A percentile compares a stretch with the other conserved stretches of the same genome.
phyloP scores from a whole-genome alignment of 1,139 yeast genomes.

The Protomyces macrosporus region DNA sequence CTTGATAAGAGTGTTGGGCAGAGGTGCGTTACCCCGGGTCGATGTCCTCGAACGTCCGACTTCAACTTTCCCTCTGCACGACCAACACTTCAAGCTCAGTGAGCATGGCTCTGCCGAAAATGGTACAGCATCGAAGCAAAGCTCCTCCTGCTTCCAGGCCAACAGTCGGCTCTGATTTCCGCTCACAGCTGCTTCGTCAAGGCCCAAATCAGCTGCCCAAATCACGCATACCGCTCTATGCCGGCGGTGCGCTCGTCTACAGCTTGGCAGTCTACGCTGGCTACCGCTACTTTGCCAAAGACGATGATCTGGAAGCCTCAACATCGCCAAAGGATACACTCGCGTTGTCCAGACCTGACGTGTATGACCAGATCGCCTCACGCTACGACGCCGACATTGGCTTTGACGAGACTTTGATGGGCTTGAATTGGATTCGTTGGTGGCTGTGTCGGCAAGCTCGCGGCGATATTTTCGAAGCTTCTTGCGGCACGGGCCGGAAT shows the following conservation, averaged over 20 bases:
- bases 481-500: constrained; percentile 95
- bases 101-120: not conserved
- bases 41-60: too few relatives aligned
- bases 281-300: not conserved
- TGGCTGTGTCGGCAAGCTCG: constrained; percentile 67
- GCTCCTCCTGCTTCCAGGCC: not conserved
- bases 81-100: too few relatives aligned
- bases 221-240: constrained; percentile 7
- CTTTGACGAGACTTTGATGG: constrained; percentile 77
- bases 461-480: constrained; percentile 67
- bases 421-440: constrained; percentile 75
- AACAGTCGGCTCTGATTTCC: not conserved
- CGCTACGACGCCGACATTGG: constrained; percentile 78
- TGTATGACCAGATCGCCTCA: constrained; percentile 67
- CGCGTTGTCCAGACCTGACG: constrained; percentile 2
- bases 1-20: too few relatives aligned
- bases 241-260: constrained; percentile 11
- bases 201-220: not conserved
- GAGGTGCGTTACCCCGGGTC: too few relatives aligned
- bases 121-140: not conserved
- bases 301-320: not conserved
- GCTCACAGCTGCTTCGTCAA: not conserved
- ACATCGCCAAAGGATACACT: not conserved
- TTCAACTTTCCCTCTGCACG: too few relatives aligned
- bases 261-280: constrained; percentile 16